Base-by-base conservation (phyloP, 345 rosid species). In the Noccaea caerulescens region DNA sequence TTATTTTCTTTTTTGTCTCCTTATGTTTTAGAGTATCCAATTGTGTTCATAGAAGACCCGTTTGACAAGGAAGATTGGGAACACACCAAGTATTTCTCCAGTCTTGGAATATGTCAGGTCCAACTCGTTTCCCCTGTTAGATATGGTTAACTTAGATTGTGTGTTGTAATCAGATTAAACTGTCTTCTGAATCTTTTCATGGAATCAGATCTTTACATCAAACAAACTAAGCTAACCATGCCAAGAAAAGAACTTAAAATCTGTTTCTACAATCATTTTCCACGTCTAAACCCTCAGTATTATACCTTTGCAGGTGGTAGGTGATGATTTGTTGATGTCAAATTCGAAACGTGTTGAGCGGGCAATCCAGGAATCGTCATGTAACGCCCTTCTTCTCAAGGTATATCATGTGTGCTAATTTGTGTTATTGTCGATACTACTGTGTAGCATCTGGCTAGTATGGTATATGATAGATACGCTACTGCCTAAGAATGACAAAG, bases 41-140 rank as follows among this genome's bases (percentile, higher is more conserved):
- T 94, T 66, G 82, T 88, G 14, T 89, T 88, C 38, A 86, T 94
- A 42, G 98, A 94, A 86, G 99, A 94, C 80, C 99, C 99, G 45
- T 94, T 94, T 73, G 99, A 94, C 81, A 91, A 80, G 85, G 99
- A 94, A 80, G 99, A 94, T 52, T 91, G 99, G 98, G 99, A 89
- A 73, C 96, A 89, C 73, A 82, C 81, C 72, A 91, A 84, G 81
- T 8, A 27, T 14, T 84, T 94, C 53, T 81, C 96, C 59, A 38
- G 81, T 79, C 98, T 91, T 76, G 97, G 87, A 77, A 84, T 88
- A 71, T 91, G 99, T 77, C 99, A 94, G 99, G 99, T 91, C 68
- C 69, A 81, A 57, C 61, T 54, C 52, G 47, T 44, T 67, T 75
- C 52, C 66, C 63, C 47, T 50, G 42, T 13, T 32, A 58, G 32